These are phyloP conservation scores for Candida glucosophila DNA, from an alignment of 1,139 yeast species.

Conservation along the genomic window DNA sequence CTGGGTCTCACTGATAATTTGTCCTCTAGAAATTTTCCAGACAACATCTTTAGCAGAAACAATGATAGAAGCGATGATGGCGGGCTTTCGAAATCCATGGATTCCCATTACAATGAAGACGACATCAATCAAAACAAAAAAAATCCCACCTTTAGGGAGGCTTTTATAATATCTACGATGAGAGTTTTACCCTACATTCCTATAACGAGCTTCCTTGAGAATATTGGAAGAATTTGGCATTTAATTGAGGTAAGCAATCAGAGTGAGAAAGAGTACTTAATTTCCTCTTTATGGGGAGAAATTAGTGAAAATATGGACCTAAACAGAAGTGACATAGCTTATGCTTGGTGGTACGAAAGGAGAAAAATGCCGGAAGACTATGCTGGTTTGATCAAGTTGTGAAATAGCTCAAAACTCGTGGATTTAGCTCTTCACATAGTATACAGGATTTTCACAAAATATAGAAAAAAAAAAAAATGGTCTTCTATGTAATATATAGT, in stretches of 20 bases:
- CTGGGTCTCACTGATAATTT: slow-evolving; percentile 30
- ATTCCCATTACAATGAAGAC: too few relatives aligned
- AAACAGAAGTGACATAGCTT: slow-evolving; percentile 53
- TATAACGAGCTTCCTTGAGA: slow-evolving; percentile 26
- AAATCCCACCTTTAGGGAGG: slow-evolving; percentile 42
- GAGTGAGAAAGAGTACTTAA: slow-evolving; percentile 20
- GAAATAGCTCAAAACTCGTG: too few relatives aligned
- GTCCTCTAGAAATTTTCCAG: slow-evolving; percentile 29
- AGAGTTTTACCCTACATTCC: slow-evolving; percentile 50
- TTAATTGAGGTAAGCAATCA: slow-evolving; percentile 34
- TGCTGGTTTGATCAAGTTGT: too few relatives aligned
- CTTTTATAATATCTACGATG: slow-evolving; percentile 40
- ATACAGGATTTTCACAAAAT: slow-evolving; percentile 11
- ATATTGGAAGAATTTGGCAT: slow-evolving; percentile 42
- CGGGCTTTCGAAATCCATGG: too few relatives aligned
- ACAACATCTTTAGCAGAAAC: slow-evolving; percentile 12
- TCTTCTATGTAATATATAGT: too few relatives aligned
- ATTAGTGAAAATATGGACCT: slow-evolving; percentile 45
- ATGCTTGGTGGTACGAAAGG: slow-evolving; percentile 54
- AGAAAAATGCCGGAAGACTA: slow-evolving; percentile 10
- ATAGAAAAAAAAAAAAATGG: too few relatives aligned
- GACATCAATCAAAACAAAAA: slow-evolving; percentile 21
- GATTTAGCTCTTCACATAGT: too few relatives aligned
- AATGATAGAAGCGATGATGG: too few relatives aligned
- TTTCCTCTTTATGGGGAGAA: slow-evolving; percentile 28